phyloP scores from a whole-genome alignment of 2,329 filamentous ascomycete genomes.

The Bipolaris oryzae region DNA sequence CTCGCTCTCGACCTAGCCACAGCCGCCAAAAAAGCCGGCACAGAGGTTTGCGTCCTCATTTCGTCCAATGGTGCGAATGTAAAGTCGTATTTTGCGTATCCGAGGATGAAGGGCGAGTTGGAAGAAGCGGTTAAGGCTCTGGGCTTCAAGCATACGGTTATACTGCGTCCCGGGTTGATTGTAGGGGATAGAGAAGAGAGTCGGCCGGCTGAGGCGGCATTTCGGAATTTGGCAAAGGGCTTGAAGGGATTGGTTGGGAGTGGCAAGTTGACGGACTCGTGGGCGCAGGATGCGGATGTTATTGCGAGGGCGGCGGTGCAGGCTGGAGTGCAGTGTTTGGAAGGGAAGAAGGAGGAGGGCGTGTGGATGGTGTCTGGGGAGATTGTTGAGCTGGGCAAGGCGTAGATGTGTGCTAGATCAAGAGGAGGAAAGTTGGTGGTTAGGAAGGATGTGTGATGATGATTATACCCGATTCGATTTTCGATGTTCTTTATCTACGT shows the following conservation, averaged over 20 bases:
- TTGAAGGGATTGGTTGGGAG: conserved; percentile 31
- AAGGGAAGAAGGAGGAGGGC: conserved; percentile 63
- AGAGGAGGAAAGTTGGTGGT: not conserved
- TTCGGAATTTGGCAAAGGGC: conserved; percentile 61
- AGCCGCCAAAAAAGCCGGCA: conserved; percentile 74
- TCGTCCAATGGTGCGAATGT: conserved; percentile 62
- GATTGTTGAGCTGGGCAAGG: conserved; percentile 69
- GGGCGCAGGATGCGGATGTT: conserved; percentile 75
- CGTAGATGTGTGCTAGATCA: not conserved
- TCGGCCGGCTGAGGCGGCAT: conserved; percentile 63
- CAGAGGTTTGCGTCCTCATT: conserved; percentile 78
- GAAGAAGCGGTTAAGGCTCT: conserved; percentile 76
- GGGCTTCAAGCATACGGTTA: conserved; percentile 77
- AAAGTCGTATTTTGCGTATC: conserved; percentile 60
- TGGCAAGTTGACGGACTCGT: conserved; percentile 62
- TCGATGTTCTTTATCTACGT: not conserved
- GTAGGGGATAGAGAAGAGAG: conserved; percentile 70
- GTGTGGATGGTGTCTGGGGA: conserved; percentile 68
- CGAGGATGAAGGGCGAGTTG: conserved; percentile 83
- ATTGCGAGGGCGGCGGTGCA: conserved; percentile 72
- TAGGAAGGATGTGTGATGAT: not conserved
- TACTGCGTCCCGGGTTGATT: conserved; percentile 76
- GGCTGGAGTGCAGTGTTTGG: conserved; percentile 58
- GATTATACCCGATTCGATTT: conserved; percentile 2
- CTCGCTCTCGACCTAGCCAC: conserved; percentile 80